Percentiles rank a stretch among this genome's conserved stretches.
phyloP scores from a whole-genome alignment of 805 yeast genomes.

The Cyberlindnera suaveolens region DNA sequence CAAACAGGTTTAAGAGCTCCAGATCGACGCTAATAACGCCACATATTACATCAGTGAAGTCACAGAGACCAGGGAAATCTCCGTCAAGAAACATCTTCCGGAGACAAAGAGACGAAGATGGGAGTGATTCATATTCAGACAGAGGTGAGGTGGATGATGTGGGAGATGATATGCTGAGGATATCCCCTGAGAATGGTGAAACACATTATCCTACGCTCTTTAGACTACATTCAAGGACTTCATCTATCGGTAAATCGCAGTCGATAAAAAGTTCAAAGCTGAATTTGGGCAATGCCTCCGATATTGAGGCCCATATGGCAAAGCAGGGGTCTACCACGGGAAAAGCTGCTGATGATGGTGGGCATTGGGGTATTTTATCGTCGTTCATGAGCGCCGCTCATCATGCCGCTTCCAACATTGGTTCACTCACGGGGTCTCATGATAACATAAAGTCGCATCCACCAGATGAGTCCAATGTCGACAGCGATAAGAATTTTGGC shows the following conservation, averaged over 20 bases:
- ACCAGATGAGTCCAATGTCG: neutral
- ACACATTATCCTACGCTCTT: too few species aligned
- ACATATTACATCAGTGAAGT: too few species aligned
- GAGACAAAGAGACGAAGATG: neutral
- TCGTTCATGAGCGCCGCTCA: conserved; percentile 42
- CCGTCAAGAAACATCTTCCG: neutral
- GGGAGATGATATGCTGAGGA: neutral
- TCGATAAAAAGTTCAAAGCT: neutral
- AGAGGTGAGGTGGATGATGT: neutral
- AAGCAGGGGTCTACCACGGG: conserved; percentile 3
- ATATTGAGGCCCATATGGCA: conserved; percentile 7
- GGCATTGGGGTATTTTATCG: conserved; percentile 33
- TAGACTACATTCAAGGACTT: neutral
- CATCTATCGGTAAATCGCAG: neutral
- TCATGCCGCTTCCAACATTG: conserved; percentile 31
- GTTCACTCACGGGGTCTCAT: conserved; percentile 6
- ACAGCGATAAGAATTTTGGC: conserved; percentile 2
- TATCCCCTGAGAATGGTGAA: too few species aligned
- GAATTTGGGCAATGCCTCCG: conserved; percentile 1
- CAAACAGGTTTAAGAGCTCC: too few species aligned
- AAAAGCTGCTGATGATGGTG: neutral
- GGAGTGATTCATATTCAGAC: neutral
- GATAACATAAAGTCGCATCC: conserved; percentile 9
- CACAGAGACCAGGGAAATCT: neutral
- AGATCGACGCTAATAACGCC: too few species aligned